Conservation (phyloP, 1,139 yeast species). For the Geotrichum phurueaensis region DNA sequence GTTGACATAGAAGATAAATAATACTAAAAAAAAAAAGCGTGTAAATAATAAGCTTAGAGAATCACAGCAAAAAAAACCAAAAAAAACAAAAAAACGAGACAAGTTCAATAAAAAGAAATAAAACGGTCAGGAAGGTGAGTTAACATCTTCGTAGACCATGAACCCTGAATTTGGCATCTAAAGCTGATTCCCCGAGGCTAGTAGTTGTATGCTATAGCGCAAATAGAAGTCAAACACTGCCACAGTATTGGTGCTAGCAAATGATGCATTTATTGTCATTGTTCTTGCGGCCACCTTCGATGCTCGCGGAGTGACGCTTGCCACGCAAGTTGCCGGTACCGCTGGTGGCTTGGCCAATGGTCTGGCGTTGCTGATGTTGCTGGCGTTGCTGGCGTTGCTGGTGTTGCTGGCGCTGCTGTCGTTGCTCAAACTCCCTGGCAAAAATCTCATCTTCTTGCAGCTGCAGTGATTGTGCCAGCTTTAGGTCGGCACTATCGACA, state of each 20-base stretch:
- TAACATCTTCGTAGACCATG: no score
- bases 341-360: not conserved
- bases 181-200: not conserved
- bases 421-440: constrained; percentile 41
- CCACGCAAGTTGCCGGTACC: not conserved
- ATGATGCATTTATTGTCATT: constrained; percentile 4
- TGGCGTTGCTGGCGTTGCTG: constrained; percentile 13
- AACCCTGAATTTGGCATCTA: not conserved
- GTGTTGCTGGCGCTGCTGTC: constrained; percentile 1
- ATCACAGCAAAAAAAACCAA: not conserved
- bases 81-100: no score
- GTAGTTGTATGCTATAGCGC: not conserved
- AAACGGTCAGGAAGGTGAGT: no score
- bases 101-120: no score
- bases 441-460: constrained; percentile 53
- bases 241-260: not conserved
- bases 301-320: not conserved
- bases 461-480: constrained; percentile 51
- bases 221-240: not conserved
- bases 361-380: constrained; percentile 7
- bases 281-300: not conserved
- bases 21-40: not conserved
- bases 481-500: constrained; percentile 36
- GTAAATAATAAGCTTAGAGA: not conserved
- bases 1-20: not conserved